Evolutionary conservation across 352 stramenopile species (phyloP).

Genomic region (Peronospora destructor): DNA sequence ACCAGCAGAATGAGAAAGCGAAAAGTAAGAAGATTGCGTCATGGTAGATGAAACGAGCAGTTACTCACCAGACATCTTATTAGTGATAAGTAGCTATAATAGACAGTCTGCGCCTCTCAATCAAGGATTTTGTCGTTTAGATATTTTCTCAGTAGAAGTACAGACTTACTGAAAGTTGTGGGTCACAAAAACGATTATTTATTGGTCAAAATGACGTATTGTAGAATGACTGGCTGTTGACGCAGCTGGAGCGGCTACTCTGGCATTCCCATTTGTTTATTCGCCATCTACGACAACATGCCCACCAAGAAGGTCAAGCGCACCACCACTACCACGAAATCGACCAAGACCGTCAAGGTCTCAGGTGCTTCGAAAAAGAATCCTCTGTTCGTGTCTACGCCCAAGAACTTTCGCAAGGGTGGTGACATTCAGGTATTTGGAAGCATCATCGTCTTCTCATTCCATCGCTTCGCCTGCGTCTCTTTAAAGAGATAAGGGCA

Average conservation of each 20-base stretch:
- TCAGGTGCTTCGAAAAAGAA: conserved; percentile 73
- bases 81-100: no score
- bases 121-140: no score
- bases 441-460: conserved; percentile 18
- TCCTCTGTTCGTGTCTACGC: conserved; percentile 91
- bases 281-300: conserved; percentile 82
- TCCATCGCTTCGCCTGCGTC: conserved; percentile 11
- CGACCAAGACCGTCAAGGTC: conserved; percentile 66
- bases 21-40: no score
- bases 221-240: conserved; percentile 30
- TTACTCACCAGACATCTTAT: no score
- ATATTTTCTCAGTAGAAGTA: no score
- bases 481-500: neutral
- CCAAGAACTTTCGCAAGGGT: conserved; percentile 94
- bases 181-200: neutral
- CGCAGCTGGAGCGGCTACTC: neutral
- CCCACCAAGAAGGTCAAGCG: conserved; percentile 86
- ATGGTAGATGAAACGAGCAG: no score
- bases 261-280: conserved; percentile 59
- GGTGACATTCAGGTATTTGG: conserved; percentile 92
- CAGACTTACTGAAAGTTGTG: no score
- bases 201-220: conserved; percentile 18
- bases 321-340: conserved; percentile 50
- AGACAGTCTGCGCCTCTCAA: no score
- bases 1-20: no score